Evolutionary conservation across 495 filamentous ascomycete species (phyloP).

Genomic region (Symbiotaphrina buchneri): DNA sequence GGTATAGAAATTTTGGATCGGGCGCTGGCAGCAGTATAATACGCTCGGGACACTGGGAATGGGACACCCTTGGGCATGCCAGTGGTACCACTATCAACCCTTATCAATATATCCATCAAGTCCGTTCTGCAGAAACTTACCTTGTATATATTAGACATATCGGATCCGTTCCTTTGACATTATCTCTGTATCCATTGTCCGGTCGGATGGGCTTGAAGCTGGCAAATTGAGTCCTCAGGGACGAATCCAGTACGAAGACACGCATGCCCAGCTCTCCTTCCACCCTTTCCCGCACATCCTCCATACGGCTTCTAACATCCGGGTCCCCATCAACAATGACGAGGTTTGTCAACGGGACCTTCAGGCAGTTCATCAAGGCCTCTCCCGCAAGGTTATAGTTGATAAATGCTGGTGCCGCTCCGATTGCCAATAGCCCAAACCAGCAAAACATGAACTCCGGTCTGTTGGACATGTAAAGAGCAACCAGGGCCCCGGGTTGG

Average conservation of each 20-base stretch:
- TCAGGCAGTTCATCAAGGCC: conserved; percentile 46
- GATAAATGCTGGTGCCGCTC: conserved; percentile 44
- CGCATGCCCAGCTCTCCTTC: conserved; percentile 28
- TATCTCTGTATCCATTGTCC: conserved; percentile 21
- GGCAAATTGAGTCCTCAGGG: conserved; percentile 22
- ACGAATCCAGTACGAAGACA: conserved; percentile 24
- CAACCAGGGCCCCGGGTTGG: conserved; percentile 39
- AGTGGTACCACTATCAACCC: conserved; percentile 30
- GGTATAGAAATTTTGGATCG: too few species aligned
- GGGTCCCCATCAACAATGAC: conserved; percentile 43
- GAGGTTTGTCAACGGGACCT: conserved; percentile 30
- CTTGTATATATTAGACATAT: conserved; percentile 46
- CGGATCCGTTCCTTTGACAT: conserved; percentile 24
- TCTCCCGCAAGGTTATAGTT: conserved; percentile 49
- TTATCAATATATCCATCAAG: neutral
- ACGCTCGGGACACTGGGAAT: conserved; percentile 21
- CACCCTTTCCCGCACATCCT: conserved; percentile 22
- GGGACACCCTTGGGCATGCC: conserved; percentile 39
- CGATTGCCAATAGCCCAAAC: conserved; percentile 38
- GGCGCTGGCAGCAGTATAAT: conserved; percentile 8
- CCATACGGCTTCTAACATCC: conserved; percentile 28
- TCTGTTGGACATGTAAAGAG: conserved; percentile 45
- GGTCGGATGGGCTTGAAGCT: conserved; percentile 23
- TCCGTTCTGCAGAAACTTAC: conserved; percentile 7
- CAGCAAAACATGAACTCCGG: conserved; percentile 44